These are phyloP conservation scores for Plasmodium inui DNA, from an alignment of 169 alveolate genomes.

Conservation along the genomic window DNA sequence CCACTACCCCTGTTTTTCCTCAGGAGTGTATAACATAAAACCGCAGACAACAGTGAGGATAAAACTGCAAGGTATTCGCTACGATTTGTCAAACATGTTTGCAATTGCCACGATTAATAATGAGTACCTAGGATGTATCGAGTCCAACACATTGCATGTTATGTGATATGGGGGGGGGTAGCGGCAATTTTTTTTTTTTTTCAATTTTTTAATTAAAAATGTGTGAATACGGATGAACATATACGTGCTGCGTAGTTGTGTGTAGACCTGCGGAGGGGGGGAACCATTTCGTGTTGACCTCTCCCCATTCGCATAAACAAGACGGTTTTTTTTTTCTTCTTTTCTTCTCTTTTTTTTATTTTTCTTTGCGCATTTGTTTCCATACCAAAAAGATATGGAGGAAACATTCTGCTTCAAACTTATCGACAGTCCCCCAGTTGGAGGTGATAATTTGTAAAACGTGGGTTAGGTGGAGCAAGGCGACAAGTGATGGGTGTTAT, in stretches of 20 bases:
- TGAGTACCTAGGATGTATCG: slow-evolving; percentile 88
- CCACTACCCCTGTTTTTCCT: slow-evolving; percentile 88
- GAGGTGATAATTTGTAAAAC: background rate
- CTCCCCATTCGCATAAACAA: background rate
- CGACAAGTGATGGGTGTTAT: background rate
- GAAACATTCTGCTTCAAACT: background rate
- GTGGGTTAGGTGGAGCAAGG: background rate
- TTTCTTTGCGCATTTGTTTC: background rate
- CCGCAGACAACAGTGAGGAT: slow-evolving; percentile 91
- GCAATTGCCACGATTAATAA: slow-evolving; percentile 93
- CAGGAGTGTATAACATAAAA: slow-evolving; percentile 87
- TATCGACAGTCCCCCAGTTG: background rate
- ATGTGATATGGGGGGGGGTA: slow-evolving; percentile 1
- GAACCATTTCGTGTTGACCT: background rate
- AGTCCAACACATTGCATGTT: slow-evolving; percentile 48
- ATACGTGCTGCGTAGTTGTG: background rate
- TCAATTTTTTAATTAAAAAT: background rate
- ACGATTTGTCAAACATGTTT: slow-evolving; percentile 90
- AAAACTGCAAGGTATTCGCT: slow-evolving; percentile 91
- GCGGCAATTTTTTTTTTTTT: background rate
- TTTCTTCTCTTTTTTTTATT: background rate
- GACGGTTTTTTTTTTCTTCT: background rate
- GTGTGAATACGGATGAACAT: background rate
- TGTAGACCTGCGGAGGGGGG: background rate
- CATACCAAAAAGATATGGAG: background rate